Base-by-base conservation (phyloP, 192 early-diverging fungal genomes). In the Chytriomyces sp. region DNA sequence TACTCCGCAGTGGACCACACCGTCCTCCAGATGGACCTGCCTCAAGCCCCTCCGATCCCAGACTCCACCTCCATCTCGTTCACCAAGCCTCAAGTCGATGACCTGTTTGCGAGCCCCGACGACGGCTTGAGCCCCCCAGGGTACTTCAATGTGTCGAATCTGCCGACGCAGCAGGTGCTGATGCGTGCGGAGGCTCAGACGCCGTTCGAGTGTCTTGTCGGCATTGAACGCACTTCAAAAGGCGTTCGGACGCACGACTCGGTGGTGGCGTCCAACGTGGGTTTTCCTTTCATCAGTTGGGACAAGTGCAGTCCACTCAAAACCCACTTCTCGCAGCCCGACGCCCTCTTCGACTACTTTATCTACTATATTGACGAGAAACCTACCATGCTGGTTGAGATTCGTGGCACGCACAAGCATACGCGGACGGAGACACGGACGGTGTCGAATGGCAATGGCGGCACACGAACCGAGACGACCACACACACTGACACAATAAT, bases 291-390 rank as follows among this genome's bases (percentile, higher is more conserved):
- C 44, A 49, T n/a, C n/a, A n/a, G n/a, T n/a, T n/a, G n/a, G n/a
- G n/a, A n/a, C n/a, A n/a, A n/a, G n/a, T n/a, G n/a, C n/a, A n/a
- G n/a, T n/a, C n/a, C n/a, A n/a, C n/a, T n/a, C n/a, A n/a, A n/a
- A n/a, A n/a, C n/a, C n/a, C n/a, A n/a, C n/a, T n/a, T 49, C 0
- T 49, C 22, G 10, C 61, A 63, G 40, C 64, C 64, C 38, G 64
- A 66, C 64, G 64, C 36, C n/a, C 40, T 66, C 25, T 66, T 30
- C 44, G 22, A 40, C n/a, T 66, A 41, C 64, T 66, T 66, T 44
- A 14, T 66, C 8, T 41, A 28, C n/a, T 40, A 66, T 33, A 34
- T 66, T 25, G 26, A 30, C 32, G 64, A 66, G 30, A 66, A 66
- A 31, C 64, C 64, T 19, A 40, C 30, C 10, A 49, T 66, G 64